A percentile compares a stretch with the other conserved stretches of the same genome.
These are phyloP conservation scores for Abrus pulchellus DNA, from an alignment of 306 rosid species.

Conservation along the genomic window DNA sequence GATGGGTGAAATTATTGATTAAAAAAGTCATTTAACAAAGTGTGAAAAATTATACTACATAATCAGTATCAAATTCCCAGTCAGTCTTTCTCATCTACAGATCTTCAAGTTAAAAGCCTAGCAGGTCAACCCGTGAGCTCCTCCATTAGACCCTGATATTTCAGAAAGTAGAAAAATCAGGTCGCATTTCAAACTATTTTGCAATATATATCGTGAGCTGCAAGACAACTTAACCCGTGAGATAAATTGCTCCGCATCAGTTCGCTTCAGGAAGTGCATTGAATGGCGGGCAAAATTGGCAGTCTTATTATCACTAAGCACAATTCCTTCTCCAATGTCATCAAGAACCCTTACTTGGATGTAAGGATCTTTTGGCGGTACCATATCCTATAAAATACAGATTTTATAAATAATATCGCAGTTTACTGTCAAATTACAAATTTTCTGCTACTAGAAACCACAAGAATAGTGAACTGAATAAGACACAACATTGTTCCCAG, in stretches of 20 bases:
- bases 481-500: not conserved
- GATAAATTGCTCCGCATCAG: slow-evolving; percentile 87
- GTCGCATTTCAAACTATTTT: slow-evolving; percentile 5
- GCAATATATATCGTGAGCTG: slow-evolving; percentile 28
- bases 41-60: slow-evolving; percentile 2
- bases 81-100: slow-evolving; percentile 27
- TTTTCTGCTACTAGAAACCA: slow-evolving; percentile 17
- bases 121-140: slow-evolving; percentile 71
- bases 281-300: slow-evolving; percentile 85
- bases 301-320: slow-evolving; percentile 81
- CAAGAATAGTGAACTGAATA: not conserved
- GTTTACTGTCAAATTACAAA: slow-evolving; percentile 9
- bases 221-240: slow-evolving; percentile 63
- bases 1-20: slow-evolving; percentile 6
- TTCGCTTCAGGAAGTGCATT: slow-evolving; percentile 93
- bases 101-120: slow-evolving; percentile 6
- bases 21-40: not conserved
- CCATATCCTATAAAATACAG: slow-evolving; percentile 81
- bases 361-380: slow-evolving; percentile 96
- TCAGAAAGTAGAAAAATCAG: slow-evolving; percentile 39
- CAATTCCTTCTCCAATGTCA: slow-evolving; percentile 80
- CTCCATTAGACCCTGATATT: slow-evolving; percentile 85
- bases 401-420: slow-evolving; percentile 24
- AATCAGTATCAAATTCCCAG: not conserved
- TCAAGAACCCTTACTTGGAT: slow-evolving; percentile 92